These are phyloP conservation scores for Rhinocladiella mackenziei DNA, from an alignment of 2,329 filamentous ascomycete genomes.

Conservation along the genomic window DNA sequence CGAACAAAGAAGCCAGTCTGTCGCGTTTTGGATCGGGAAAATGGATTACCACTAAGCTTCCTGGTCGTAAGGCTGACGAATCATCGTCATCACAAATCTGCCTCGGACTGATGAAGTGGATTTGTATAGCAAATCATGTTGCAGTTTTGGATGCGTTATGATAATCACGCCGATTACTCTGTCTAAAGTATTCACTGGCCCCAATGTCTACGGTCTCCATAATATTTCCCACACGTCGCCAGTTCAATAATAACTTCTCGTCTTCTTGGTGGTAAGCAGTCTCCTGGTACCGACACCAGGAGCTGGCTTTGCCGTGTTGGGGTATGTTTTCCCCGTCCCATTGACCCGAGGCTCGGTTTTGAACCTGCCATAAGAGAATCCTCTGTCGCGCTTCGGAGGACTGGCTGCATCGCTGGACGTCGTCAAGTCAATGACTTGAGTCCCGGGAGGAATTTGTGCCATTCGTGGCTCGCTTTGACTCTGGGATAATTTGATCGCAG, in stretches of 20 bases:
- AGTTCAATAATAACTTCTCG: conserved; percentile 4
- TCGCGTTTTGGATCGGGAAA: too few species aligned
- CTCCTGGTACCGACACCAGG: conserved; percentile 23
- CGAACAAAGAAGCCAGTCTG: too few species aligned
- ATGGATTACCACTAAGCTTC: too few species aligned
- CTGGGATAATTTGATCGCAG: conserved; percentile 20
- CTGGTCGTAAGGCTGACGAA: too few species aligned
- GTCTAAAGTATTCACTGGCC: too few species aligned
- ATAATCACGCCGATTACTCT: too few species aligned
- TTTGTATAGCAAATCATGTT: too few species aligned
- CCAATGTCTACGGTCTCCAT: too few species aligned
- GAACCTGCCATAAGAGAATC: not conserved
- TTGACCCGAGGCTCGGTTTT: conserved; percentile 6
- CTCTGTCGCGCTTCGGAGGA: conserved; percentile 10
- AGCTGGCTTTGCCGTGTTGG: conserved; percentile 10
- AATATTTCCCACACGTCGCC: too few species aligned
- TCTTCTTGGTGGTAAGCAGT: conserved; percentile 25
- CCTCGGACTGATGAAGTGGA: too few species aligned
- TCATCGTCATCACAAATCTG: too few species aligned
- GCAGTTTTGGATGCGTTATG: too few species aligned
- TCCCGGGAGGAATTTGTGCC: conserved; percentile 25
- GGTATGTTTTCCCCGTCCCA: conserved; percentile 1
- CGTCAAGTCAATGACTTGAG: conserved; percentile 38
- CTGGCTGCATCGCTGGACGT: conserved; percentile 34
- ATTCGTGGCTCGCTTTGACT: conserved; percentile 16